phyloP scores from a whole-genome alignment of 129 eudicot species.

The Solidago caesia region DNA sequence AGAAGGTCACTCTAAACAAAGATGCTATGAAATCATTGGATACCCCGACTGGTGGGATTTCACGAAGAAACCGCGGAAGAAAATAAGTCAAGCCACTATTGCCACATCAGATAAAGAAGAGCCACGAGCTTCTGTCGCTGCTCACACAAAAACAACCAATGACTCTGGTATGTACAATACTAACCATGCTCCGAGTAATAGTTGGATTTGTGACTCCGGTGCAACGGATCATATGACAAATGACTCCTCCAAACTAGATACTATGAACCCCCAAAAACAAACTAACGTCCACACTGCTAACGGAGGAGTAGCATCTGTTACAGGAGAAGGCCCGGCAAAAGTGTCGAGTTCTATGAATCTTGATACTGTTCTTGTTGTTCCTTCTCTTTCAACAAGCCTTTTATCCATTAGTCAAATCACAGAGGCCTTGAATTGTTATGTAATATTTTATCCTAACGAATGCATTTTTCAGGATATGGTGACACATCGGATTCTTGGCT shows the following conservation, averaged over 20 bases:
- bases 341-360: not conserved
- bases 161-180: not conserved
- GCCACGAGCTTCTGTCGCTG: not conserved
- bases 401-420: not conserved
- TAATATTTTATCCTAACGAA: not conserved
- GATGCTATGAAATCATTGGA: not conserved
- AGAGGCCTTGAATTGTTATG: not conserved
- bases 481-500: not conserved
- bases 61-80: not conserved
- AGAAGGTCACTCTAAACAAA: conserved; percentile 10
- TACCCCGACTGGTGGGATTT: not conserved
- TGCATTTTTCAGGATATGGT: not conserved
- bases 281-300: too few species aligned
- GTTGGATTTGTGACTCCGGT: too few species aligned
- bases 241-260: too few species aligned
- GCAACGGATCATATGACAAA: too few species aligned
- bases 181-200: too few species aligned
- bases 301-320: not conserved
- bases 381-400: not conserved
- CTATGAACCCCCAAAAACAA: too few species aligned
- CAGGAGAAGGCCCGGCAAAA: not conserved
- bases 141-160: not conserved
- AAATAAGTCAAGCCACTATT: not conserved
- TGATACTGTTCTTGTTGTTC: not conserved
- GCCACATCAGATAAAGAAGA: not conserved